A percentile compares a stretch with the other conserved stretches of the same genome.
Evolutionary conservation across 208 protist species (phyloP).

Genomic region (Plasmodiophora brassicae): DNA sequence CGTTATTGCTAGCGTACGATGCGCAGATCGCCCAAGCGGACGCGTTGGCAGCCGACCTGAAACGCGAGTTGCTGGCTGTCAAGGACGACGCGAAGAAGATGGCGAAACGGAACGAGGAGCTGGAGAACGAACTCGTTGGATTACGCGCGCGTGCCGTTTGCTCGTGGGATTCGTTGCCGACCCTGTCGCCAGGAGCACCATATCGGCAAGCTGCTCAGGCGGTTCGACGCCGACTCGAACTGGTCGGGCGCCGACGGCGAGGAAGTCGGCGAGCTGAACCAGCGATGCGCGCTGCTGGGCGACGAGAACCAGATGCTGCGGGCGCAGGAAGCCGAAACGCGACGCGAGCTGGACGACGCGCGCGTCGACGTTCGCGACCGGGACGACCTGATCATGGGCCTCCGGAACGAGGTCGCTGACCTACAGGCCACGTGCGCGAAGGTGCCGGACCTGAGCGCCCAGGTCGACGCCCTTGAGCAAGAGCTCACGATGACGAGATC

Average conservation of each 20-base stretch:
- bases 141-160: not conserved
- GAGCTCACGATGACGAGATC: not conserved
- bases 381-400: not conserved
- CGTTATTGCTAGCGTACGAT: not conserved
- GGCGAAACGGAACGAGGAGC: not conserved
- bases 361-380: not conserved
- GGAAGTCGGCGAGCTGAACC: not conserved
- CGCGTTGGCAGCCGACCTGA: not conserved
- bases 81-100: not conserved
- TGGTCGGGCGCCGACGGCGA: not conserved
- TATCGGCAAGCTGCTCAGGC: not conserved
- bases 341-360: not conserved
- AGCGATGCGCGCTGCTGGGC: not conserved
- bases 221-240: not conserved
- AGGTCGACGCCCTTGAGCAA: not conserved
- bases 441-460: not conserved
- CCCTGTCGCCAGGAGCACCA: not conserved
- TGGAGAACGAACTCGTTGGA: not conserved
- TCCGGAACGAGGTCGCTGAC: not conserved
- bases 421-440: not conserved
- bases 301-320: constrained; percentile 6
- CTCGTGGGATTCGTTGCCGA: not conserved
- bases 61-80: not conserved
- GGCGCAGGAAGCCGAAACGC: not conserved
- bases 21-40: not conserved